These are phyloP conservation scores for Kuraishia floccosa DNA, from an alignment of 805 yeast species.

Conservation along the genomic window DNA sequence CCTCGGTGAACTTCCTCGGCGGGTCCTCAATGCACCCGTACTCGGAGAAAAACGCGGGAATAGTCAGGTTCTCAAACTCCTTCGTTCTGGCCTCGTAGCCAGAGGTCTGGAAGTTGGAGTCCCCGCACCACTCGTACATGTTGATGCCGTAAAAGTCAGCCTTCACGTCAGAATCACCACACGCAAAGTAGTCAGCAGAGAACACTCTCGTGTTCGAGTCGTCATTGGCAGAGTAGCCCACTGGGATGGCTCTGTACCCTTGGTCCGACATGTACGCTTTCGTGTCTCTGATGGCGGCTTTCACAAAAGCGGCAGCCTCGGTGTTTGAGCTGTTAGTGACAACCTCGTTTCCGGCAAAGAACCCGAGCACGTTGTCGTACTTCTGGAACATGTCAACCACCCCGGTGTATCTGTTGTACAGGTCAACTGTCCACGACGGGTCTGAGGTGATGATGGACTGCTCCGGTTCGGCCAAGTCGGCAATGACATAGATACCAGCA, in stretches of 20 bases:
- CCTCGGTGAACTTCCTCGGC: slow-evolving; percentile 70
- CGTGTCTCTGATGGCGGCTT: slow-evolving; percentile 74
- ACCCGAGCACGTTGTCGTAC: slow-evolving; percentile 67
- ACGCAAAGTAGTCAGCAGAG: slow-evolving; percentile 66
- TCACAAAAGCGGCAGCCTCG: slow-evolving; percentile 70
- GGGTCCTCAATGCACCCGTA: slow-evolving; percentile 64
- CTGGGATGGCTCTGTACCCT: slow-evolving; percentile 61
- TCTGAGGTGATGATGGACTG: slow-evolving; percentile 46
- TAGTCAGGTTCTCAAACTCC: slow-evolving; percentile 51
- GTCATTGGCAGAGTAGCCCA: slow-evolving; percentile 78
- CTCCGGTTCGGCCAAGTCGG: slow-evolving; percentile 65
- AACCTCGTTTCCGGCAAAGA: slow-evolving; percentile 84
- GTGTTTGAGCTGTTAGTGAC: slow-evolving; percentile 57
- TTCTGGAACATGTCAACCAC: slow-evolving; percentile 60
- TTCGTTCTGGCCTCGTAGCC: slow-evolving; percentile 59
- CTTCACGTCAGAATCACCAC: slow-evolving; percentile 52
- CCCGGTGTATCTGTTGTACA: slow-evolving; percentile 54
- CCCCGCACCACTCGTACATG: slow-evolving; percentile 87
- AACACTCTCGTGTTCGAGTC: slow-evolving; percentile 53
- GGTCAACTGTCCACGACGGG: slow-evolving; percentile 55
- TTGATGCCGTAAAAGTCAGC: slow-evolving; percentile 84
- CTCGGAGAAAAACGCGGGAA: slow-evolving; percentile 74
- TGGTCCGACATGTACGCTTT: slow-evolving; percentile 50
- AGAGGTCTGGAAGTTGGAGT: slow-evolving; percentile 41
- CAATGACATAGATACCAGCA: slow-evolving; percentile 74